Percentiles rank a stretch among this genome's conserved stretches.
phyloP scores from a whole-genome alignment of 2,329 filamentous ascomycete genomes.

The Colletotrichum sp. region DNA sequence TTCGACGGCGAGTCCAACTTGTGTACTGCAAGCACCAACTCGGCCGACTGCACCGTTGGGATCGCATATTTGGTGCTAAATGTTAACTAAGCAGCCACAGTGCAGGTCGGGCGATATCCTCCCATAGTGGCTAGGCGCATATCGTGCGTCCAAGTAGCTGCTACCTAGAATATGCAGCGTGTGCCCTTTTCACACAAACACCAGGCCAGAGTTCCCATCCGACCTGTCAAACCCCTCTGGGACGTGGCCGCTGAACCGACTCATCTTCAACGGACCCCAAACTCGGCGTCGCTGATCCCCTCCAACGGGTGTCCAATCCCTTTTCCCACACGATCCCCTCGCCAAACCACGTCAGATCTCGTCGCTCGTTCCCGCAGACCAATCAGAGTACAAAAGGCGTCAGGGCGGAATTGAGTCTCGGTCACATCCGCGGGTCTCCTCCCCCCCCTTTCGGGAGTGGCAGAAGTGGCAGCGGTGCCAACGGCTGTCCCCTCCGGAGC shows the following conservation, averaged over 20 bases:
- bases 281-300: neutral
- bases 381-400: neutral
- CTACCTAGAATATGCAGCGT: neutral
- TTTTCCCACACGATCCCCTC: neutral
- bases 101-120: neutral
- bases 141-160: neutral
- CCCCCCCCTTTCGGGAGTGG: neutral
- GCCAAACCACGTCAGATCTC: neutral
- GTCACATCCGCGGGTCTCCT: neutral
- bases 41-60: neutral
- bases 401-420: conserved; percentile 1
- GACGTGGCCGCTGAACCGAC: neutral
- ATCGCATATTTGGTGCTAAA: neutral
- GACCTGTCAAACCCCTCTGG: neutral
- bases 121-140: neutral
- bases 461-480: neutral
- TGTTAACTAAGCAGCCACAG: neutral
- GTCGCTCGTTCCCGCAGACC: neutral
- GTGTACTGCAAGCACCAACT: neutral
- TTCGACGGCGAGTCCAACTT: neutral
- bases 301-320: conserved; percentile 1
- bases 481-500: neutral
- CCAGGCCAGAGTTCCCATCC: neutral
- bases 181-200: neutral
- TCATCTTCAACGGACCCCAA: neutral